Evolutionary conservation across 768 basidiomycete species (phyloP), one percentile per base, ranked within the genome.

Genomic region (Mycena amicta): DNA sequence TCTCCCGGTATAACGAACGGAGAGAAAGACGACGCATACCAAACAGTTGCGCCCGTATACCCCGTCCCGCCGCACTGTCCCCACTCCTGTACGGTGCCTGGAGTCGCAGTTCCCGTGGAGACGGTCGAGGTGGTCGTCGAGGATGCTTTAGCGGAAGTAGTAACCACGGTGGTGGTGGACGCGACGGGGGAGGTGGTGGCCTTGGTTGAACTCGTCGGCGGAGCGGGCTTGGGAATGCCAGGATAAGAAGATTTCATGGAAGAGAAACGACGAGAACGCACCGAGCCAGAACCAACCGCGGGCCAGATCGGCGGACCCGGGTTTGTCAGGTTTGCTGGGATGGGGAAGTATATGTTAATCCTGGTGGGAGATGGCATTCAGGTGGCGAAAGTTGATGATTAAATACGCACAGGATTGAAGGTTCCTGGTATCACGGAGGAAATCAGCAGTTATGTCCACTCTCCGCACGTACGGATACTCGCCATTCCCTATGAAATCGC

Each of bases 281-380:
- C 33, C 33, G 8, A 8, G 11, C 8, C 33, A 8, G 33, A 8
- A 8, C 18, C 11, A 37, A 37, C 33, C 33, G 18, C 33, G 11
- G 33, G 33, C 18, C 33, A 8, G 18, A 18, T 8, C 33, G 33
- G 33, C 33, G 18, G 33, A 18, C 18, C 33, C 33, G 33, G 33
- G 33, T 37, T 37, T 37, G 33, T 37, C 33, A 45, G 22, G 22
- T n/a, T 66, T 22, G 66, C 50, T 16, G 66, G 66, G 49, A 67
- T 65, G 13, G 66, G 66, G n/a, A 31, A 67, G 56, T 67, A 62
- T 50, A 67, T 66, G 53, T 66, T 59, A 45, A 66, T 57, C 1
- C 59, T 60, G 29, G 11, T 1, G 22, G 25, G 25, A 20, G 30
- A 39, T 29, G 5, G 43, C 11, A n/a, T 26, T 3, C 45, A 3